Percentiles rank a stretch among this genome's conserved stretches.
Evolutionary conservation across 345 rosid species (phyloP).

Genomic region (Pugionium dolabratum): DNA sequence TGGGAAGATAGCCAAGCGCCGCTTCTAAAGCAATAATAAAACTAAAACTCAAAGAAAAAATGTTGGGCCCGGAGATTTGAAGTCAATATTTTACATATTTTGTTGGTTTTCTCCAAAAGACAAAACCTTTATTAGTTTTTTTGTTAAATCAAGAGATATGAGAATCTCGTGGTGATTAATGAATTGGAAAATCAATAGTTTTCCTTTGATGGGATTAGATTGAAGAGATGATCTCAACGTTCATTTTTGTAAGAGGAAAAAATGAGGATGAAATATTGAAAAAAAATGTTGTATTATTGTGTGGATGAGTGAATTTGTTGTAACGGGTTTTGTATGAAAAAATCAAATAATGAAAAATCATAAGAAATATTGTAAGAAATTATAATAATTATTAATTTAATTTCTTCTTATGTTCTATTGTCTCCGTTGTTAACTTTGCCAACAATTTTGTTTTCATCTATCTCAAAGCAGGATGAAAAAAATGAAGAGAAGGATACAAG

Average conservation of each 20-base stretch:
- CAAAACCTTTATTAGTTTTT: neutral
- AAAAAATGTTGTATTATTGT: neutral
- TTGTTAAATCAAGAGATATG: slow-evolving; percentile 7
- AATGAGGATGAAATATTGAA: neutral
- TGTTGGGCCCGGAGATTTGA: slow-evolving; percentile 1
- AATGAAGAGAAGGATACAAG: slow-evolving; percentile 9
- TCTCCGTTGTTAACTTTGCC: too few species aligned
- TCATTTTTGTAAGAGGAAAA: slow-evolving; percentile 22
- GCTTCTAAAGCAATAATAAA: slow-evolving; percentile 31
- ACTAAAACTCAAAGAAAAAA: neutral
- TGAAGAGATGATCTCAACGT: slow-evolving; percentile 4
- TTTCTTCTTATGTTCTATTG: too few species aligned
- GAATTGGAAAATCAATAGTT: slow-evolving; percentile 28
- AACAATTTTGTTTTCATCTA: too few species aligned
- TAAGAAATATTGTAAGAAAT: too few species aligned
- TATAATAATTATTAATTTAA: too few species aligned
- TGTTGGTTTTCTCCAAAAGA: neutral
- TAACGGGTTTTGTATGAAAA: neutral
- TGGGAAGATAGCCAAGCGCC: slow-evolving; percentile 46
- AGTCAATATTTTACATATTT: neutral
- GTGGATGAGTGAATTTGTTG: slow-evolving; percentile 20
- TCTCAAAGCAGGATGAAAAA: too few species aligned
- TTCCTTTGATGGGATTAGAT: slow-evolving; percentile 13
- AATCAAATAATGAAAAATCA: neutral
- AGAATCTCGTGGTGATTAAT: neutral